Evolutionary conservation across 805 yeast species (phyloP), one percentile per base, ranked within the genome.

Genomic region (Wickerhamomyces canadensis): DNA sequence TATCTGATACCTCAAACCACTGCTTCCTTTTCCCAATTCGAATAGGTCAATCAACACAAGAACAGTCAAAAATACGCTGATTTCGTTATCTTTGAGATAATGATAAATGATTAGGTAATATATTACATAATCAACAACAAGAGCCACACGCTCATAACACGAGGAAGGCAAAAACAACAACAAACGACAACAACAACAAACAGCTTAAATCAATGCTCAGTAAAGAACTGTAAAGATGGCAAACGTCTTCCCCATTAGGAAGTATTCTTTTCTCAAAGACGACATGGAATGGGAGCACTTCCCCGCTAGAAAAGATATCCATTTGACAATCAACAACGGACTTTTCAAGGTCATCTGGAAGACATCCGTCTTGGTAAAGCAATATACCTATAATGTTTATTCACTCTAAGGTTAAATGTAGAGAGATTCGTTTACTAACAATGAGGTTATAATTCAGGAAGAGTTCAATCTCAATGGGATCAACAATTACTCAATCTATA

Each of bases 221-320:
- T 7, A 13, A 13, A 19, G 6, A 11, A n/a, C n/a, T n/a, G n/a
- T n/a, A 5, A 17, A n/a, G 4, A 29, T 29, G 32, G 15, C 24
- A 7, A 19, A 22, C 19, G 32, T 19, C 4, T 42, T 44, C 35
- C 29, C 31, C 4, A 42, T 51, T 6, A 44, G 52, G 33, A 52
- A 52, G 34, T 54, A 45, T 40, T 52, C 57, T 11, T 46, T 23
- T 21, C 29, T 40, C 18, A 38, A 38, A 6, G 41, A 40, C n/a
- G n/a, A 19, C 7, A 30, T 22, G 1, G 25, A 36, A 6, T 54
- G 58, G 58, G 43, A 45, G 31, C 55, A 54, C 30, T 48, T 52
- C 38, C 57, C 55, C 4, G 36, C 55, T 2, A 40, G 52, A 22
- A 34, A 40, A 25, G 57, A 45, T 21, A 41, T 53, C 16, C n/a